phyloP scores from a whole-genome alignment of 345 rosid species.

The Salix exigua region DNA sequence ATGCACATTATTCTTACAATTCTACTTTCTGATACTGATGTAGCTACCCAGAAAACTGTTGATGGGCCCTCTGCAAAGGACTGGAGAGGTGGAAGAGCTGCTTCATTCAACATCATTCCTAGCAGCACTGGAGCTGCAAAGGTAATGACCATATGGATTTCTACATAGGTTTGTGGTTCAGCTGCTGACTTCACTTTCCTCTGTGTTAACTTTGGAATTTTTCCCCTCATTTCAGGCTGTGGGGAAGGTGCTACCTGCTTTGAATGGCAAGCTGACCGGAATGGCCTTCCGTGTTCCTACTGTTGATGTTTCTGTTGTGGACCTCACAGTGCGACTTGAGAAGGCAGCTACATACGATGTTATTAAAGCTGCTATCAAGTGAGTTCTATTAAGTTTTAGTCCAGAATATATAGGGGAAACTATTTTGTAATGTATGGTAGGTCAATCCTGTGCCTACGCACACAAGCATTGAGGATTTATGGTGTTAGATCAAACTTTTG shows the following conservation, averaged over 20 bases:
- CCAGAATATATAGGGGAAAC: background rate
- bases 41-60: constrained; percentile 36
- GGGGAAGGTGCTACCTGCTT: constrained; percentile 28
- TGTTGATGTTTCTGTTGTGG: constrained; percentile 31
- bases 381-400: background rate
- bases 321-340: constrained; percentile 25
- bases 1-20: background rate
- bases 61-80: constrained; percentile 34
- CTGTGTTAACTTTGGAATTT: background rate
- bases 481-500: background rate
- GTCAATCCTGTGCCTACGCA: background rate
- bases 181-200: no score
- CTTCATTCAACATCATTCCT: constrained; percentile 32
- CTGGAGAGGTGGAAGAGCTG: constrained; percentile 37
- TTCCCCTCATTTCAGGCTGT: constrained; percentile 15
- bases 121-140: constrained; percentile 38
- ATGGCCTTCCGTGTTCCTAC: constrained; percentile 35
- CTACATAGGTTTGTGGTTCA: background rate
- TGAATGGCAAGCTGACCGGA: constrained; percentile 30
- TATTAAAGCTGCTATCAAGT: constrained; percentile 32
- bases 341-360: constrained; percentile 20
- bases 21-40: background rate
- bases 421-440: background rate
- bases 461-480: background rate
- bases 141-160: constrained; percentile 9